Base-by-base conservation (phyloP, 805 yeast species). In the Metschnikowia peoriensis region DNA sequence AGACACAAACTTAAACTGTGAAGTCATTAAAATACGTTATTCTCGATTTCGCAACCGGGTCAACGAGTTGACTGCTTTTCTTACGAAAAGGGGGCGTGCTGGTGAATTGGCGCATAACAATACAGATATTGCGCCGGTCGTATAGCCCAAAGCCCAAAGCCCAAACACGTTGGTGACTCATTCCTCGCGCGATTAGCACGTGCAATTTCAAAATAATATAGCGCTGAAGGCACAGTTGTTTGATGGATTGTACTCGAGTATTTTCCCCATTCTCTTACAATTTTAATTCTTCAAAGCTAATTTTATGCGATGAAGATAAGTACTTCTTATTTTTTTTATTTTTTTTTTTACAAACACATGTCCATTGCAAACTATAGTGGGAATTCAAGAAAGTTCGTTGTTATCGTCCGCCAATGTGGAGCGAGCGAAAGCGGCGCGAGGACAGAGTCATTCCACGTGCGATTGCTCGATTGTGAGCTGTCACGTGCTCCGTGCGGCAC, bases 381-480 rank as follows among this genome's bases (percentile, higher is more conserved):
- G 17, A 12, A 40, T 15, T 40, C 42, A 28, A 22, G 42, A 4
- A 40, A 4, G 42, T 22, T 22, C 28, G 42, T 10, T 10, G 35
- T 32, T 9, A 3, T 3, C 14, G 35, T 12, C 35, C 10, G 35
- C 35, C 12, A 32, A 32, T 32, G 35, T 11, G 28, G 42, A 12
- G 41, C 17, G 42, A n/a, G 46, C 51, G 46, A 42, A 14, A 41
- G 46, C 51, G 50, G 51, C 48, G 45, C 39, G 38, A 40, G 41
- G 29, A 34, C 56, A 42, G 54, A 54, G 52, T 52, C 56, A 53
- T 45, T 37, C 52, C 60, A 56, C 60, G 60, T 56, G 60, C 57
- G 8, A 49, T 49, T 43, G 28, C 52, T 17, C 22, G 42, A 49
- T 49, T 42, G 52, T 49, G 52, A 49, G 35, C 35, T 44, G 52